Evolutionary conservation across 2,329 filamentous ascomycete genomes (phyloP).

Genomic region (Clarireedia sp.): DNA sequence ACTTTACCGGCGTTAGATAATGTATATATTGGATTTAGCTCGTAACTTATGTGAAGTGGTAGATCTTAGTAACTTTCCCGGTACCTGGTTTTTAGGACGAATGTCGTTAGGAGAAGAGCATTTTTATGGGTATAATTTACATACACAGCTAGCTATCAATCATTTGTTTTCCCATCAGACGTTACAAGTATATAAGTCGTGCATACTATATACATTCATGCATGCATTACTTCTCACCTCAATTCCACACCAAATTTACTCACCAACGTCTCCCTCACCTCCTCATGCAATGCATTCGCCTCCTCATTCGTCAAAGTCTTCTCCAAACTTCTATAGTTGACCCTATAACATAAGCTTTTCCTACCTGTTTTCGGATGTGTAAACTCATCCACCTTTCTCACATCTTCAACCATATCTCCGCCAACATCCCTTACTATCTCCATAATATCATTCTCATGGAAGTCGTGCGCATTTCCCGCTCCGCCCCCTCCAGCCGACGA

Average conservation of each 20-base stretch:
- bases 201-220: neutral
- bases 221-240: conserved; percentile 38
- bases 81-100: too few relatives aligned
- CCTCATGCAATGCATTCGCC: conserved; percentile 66
- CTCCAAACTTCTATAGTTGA: conserved; percentile 90
- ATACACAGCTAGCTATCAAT: neutral
- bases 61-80: too few relatives aligned
- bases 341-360: conserved; percentile 81
- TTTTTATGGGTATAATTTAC: too few relatives aligned
- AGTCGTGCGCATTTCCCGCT: conserved; percentile 38
- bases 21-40: too few relatives aligned
- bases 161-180: neutral
- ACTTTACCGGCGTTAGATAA: too few relatives aligned
- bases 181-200: neutral
- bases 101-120: too few relatives aligned
- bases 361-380: conserved; percentile 76
- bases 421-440: conserved; percentile 79
- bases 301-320: conserved; percentile 80
- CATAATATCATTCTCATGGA: conserved; percentile 97
- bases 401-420: conserved; percentile 82
- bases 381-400: conserved; percentile 77
- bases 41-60: too few relatives aligned
- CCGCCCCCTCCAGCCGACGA: conserved; percentile 39
- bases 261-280: conserved; percentile 58
- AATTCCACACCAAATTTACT: conserved; percentile 71